These are phyloP conservation scores for Aspergillus baeticus DNA, from an alignment of 495 filamentous ascomycete species.

Conservation along the genomic window DNA sequence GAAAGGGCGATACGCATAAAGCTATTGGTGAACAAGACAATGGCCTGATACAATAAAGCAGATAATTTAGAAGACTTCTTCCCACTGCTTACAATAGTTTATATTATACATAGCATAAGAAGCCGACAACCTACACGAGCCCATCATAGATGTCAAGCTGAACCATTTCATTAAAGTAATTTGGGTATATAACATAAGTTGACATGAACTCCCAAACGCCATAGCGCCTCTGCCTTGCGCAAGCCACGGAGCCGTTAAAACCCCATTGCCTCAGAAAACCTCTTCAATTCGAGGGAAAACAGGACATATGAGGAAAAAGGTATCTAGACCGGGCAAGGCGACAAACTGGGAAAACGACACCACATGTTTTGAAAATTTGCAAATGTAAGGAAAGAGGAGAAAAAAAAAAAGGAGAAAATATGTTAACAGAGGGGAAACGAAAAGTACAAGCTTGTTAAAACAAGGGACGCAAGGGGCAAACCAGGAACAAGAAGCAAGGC, in stretches of 20 bases:
- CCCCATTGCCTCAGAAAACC: not conserved
- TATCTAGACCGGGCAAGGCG: not conserved
- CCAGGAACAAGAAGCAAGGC: not conserved
- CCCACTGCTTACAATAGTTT: too few species aligned
- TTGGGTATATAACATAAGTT: too few species aligned
- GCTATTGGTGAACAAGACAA: too few species aligned
- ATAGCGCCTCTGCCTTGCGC: not conserved
- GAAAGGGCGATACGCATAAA: too few species aligned
- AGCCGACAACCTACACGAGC: too few species aligned
- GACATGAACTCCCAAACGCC: too few species aligned
- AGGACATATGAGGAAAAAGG: conserved; percentile 1
- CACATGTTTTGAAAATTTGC: not conserved
- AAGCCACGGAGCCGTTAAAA: not conserved
- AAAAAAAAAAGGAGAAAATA: not conserved
- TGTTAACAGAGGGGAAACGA: not conserved
- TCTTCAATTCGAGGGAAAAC: not conserved
- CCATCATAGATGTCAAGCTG: too few species aligned
- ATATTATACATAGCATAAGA: too few species aligned
- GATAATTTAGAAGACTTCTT: too few species aligned
- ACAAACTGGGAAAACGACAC: not conserved
- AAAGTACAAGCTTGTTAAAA: not conserved
- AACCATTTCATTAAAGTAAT: too few species aligned
- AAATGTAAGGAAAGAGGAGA: not conserved
- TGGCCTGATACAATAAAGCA: too few species aligned
- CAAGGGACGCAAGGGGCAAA: not conserved